These are phyloP conservation scores for Panicum miliaceum DNA, from an alignment of 176 grass and related monocot genomes.

Conservation along the genomic window DNA sequence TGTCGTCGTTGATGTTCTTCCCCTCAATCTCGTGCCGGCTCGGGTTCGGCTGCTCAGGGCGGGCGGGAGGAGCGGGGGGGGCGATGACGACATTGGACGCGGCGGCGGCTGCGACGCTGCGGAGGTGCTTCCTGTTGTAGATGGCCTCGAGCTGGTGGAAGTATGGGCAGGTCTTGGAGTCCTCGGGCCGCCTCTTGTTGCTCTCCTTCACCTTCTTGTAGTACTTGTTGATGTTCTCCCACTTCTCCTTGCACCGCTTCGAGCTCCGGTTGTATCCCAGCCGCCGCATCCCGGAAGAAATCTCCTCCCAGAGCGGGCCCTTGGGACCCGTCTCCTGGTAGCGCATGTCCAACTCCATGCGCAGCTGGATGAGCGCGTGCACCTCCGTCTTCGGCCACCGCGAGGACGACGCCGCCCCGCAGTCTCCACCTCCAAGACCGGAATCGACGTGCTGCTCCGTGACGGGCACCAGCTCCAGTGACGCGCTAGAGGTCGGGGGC, in stretches of 20 bases:
- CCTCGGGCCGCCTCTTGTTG: constrained; percentile 88
- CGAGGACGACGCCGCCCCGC: constrained; percentile 62
- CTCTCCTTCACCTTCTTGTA: constrained; percentile 99
- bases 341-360: constrained; percentile 71
- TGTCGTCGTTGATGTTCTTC: constrained; percentile 60
- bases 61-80: neutral
- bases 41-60: constrained; percentile 3
- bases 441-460: constrained; percentile 30
- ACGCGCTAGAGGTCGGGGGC: constrained; percentile 36
- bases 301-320: constrained; percentile 94
- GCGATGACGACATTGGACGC: constrained; percentile 25
- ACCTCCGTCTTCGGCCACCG: constrained; percentile 96
- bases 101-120: neutral
- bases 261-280: constrained; percentile 86
- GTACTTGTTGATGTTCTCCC: constrained; percentile 99
- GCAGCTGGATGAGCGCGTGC: constrained; percentile 80
- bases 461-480: constrained; percentile 41
- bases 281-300: constrained; percentile 72
- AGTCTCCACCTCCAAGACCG: constrained; percentile 28
- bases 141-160: constrained; percentile 92
- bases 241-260: constrained; percentile 99
- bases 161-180: constrained; percentile 95
- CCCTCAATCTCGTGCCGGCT: constrained; percentile 50
- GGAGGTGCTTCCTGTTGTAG: constrained; percentile 63
- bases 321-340: constrained; percentile 84